Evolutionary conservation across 73 alveolate species (phyloP), one percentile per base, ranked within the genome.

Genomic region (Tetrahymena malaccensis): DNA sequence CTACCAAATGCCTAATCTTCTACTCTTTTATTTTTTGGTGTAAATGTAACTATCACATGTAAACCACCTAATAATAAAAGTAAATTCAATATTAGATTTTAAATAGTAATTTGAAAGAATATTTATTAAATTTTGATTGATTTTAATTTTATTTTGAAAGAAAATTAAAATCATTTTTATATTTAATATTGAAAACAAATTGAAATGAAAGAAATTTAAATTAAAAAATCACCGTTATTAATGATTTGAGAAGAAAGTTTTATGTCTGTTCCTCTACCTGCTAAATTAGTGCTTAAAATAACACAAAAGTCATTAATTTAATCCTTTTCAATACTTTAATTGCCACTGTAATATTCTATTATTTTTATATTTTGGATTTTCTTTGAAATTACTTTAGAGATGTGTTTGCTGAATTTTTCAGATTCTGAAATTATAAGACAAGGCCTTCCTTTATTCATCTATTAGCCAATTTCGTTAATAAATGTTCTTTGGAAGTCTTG

Each of bases 1-100:
- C 96, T 84, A 19, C 96, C 96, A 35, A 70, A 94, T 31, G 94
- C 96, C 27, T 94, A 85, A 19, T 43, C 44, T 55, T 84, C 93
- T 21, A 94, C 94, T 22, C 96, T 84, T 10, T 25, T 34, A 37
- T 70, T 84, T 35, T n/a, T 22, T 2, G 96, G 96, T 34, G 35
- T 15, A 35, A 35, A 94, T 15, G 96, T 94, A 25, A 55, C 85
- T 35, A 56, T 33, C 57, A 94, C 96, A 56, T 94, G 96, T 56
- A 56, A 43, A 85, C 96, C 96, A 21, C 96, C 96, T 27, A 12
- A 25, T 35, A 35, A n/a, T n/a, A n/a, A n/a, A n/a, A n/a, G n/a
- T n/a, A n/a, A n/a, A 35, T 35, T 35, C 6, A 35, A 35, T 35
- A 4, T 35, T 4, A 35, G 6, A 35, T 35, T 35, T 6, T 4